phyloP scores from a whole-genome alignment of 73 alveolate genomes.

The Halteria grandinella region DNA sequence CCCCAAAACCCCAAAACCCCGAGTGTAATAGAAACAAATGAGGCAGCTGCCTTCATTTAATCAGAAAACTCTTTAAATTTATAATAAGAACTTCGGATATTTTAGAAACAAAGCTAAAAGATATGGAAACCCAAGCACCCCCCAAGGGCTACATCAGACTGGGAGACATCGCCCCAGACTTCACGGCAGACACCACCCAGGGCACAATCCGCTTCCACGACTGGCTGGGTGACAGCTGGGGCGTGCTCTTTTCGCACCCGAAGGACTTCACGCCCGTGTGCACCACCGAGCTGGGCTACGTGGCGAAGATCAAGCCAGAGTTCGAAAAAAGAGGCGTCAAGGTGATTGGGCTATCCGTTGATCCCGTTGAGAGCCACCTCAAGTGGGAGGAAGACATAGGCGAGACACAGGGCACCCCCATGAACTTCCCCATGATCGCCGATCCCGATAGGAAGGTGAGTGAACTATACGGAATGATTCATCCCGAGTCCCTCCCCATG shows the following conservation, averaged over 20 bases:
- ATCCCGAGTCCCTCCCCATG: neutral
- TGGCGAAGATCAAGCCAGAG: slow-evolving; percentile 7
- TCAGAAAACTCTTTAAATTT: too few relatives aligned
- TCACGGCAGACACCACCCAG: neutral
- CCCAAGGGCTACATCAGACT: too few relatives aligned
- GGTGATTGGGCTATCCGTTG: slow-evolving; percentile 50
- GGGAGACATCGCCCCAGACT: neutral
- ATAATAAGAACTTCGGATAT: too few relatives aligned
- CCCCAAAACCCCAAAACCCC: too few relatives aligned
- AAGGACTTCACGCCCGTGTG: slow-evolving; percentile 69
- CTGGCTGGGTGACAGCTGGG: slow-evolving; percentile 48
- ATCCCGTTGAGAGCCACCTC: slow-evolving; percentile 46
- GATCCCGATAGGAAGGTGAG: slow-evolving; percentile 43
- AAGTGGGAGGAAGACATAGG: slow-evolving; percentile 49
- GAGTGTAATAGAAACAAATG: too few relatives aligned
- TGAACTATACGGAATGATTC: slow-evolving; percentile 48
- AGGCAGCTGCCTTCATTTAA: too few relatives aligned
- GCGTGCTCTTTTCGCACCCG: slow-evolving; percentile 62
- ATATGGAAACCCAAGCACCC: too few relatives aligned
- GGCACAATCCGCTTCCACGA: slow-evolving; percentile 45
- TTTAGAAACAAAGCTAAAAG: too few relatives aligned
- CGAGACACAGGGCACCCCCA: too few relatives aligned
- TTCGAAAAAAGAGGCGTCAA: slow-evolving; percentile 40
- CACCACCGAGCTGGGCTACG: slow-evolving; percentile 53
- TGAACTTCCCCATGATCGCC: slow-evolving; percentile 56